Evolutionary conservation across 2,329 filamentous ascomycete genomes (phyloP).

Genomic region (Stenocarpella maydis): DNA sequence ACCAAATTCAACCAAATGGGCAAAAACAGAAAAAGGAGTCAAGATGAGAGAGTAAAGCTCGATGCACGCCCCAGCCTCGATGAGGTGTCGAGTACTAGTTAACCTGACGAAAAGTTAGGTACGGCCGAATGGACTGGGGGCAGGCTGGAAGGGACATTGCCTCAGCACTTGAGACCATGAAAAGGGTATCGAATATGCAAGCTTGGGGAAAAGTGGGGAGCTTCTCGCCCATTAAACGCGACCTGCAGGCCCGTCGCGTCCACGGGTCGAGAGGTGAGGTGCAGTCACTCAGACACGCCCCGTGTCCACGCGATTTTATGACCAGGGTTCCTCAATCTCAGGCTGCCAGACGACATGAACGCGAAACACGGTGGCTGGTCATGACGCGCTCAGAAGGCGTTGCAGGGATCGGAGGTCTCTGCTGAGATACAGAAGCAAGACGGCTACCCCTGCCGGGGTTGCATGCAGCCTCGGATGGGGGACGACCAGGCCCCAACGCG

Average conservation of each 20-base stretch:
- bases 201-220: conserved; percentile 16
- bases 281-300: conserved; percentile 19
- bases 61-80: neutral
- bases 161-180: neutral
- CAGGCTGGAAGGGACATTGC: too few species aligned
- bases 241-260: conserved; percentile 25
- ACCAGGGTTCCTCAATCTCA: neutral
- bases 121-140: too few species aligned
- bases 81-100: neutral
- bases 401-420: conserved; percentile 10
- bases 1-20: neutral
- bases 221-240: conserved; percentile 33
- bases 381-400: neutral
- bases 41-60: neutral
- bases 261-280: too few species aligned
- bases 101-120: too few species aligned
- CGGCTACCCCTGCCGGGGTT: conserved; percentile 15
- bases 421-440: conserved; percentile 22
- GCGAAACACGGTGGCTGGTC: conserved; percentile 11
- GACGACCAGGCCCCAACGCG: conserved; percentile 12
- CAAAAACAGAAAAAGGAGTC: neutral
- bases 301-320: conserved; percentile 30
- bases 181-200: neutral
- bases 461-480: conserved; percentile 15
- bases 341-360: neutral